These are phyloP conservation scores for Phytophthora syringae DNA, from an alignment of 352 stramenopile genomes.

Conservation along the genomic window DNA sequence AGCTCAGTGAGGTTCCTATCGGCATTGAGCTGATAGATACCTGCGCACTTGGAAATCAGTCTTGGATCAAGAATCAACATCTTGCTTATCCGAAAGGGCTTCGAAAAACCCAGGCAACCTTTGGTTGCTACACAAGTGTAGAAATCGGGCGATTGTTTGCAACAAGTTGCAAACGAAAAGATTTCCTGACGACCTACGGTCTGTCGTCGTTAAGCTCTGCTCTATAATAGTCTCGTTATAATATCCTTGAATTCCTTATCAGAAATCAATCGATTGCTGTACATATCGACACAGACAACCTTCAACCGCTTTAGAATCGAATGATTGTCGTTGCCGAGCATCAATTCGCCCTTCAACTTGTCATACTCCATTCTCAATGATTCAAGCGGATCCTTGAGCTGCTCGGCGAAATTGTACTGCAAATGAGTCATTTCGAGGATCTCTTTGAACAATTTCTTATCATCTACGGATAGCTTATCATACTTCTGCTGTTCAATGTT, in stretches of 20 bases:
- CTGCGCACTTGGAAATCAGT: too few relatives aligned
- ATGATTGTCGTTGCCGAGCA: not conserved
- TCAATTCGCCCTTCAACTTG: not conserved
- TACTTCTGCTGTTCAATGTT: not conserved
- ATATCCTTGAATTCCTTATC: constrained; percentile 3
- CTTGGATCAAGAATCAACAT: too few relatives aligned
- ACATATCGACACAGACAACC: not conserved
- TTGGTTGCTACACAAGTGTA: too few relatives aligned
- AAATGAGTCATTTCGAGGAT: not conserved
- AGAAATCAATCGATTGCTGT: not conserved
- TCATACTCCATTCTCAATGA: not conserved
- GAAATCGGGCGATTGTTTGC: too few relatives aligned
- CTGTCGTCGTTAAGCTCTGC: too few relatives aligned
- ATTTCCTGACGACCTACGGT: too few relatives aligned
- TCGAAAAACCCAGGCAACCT: too few relatives aligned
- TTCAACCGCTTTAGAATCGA: not conserved
- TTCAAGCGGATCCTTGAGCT: not conserved
- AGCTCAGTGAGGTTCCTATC: too few relatives aligned
- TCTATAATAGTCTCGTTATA: constrained; percentile 2
- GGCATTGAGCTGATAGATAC: too few relatives aligned
- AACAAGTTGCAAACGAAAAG: too few relatives aligned
- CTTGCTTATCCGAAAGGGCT: too few relatives aligned
- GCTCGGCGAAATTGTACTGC: not conserved
- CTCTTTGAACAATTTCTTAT: constrained; percentile 7
- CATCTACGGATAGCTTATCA: not conserved